Evolutionary conservation across 1,284 basidiomycete species (phyloP), one percentile per base, ranked within the genome.

Genomic region (Laetiporus sulphureus): DNA sequence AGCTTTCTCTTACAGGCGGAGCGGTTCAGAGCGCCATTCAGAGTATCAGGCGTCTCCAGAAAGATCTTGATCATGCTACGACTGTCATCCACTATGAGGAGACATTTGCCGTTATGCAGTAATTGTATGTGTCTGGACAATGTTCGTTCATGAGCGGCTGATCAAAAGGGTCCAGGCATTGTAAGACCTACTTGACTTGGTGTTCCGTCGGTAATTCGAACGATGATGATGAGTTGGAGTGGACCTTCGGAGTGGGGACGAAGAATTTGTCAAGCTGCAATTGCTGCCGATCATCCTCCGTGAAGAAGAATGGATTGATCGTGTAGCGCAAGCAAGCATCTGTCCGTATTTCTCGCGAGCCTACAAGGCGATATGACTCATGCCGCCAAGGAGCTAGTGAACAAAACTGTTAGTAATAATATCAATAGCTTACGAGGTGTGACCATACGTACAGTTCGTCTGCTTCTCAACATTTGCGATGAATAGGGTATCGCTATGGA

Each of bases 21-120:
- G 12, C 46, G 52, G 1, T 32, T 20, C n/a, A 71, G 51, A 0
- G 67, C 65, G 2, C 50, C 40, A 0, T 61, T 58, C 4, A 78
- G 56, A 3, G 21, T 45, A 1, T 37, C 27, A 0, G 66, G 46
- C 1, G 27, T 33, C 0, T 75, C 76, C 3, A 72, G 50, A 37
- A 64, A 75, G 4, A 78, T 51, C 11, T 38, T 47, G 19, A 69
- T 36, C 5, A 63, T 58, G 2, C 62, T 61, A 1, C 41, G 22
- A 1, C 48, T 50, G 44, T 70, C 66, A 8, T 62, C 58, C 2
- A 69, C 41, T 3, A 77, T 57, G 4, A 77, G 49, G 6, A 79
- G 55, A 6, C 71, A 53, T 22, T 55, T 67, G 5, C 64, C 60
- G 7, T 62, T 57, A 10, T 62, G 58, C 4, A 76, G 62, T 0